Conservation (phyloP, 1,284 basidiomycete genomes). For the Cutaneotrichosporon cavernicola region DNA sequence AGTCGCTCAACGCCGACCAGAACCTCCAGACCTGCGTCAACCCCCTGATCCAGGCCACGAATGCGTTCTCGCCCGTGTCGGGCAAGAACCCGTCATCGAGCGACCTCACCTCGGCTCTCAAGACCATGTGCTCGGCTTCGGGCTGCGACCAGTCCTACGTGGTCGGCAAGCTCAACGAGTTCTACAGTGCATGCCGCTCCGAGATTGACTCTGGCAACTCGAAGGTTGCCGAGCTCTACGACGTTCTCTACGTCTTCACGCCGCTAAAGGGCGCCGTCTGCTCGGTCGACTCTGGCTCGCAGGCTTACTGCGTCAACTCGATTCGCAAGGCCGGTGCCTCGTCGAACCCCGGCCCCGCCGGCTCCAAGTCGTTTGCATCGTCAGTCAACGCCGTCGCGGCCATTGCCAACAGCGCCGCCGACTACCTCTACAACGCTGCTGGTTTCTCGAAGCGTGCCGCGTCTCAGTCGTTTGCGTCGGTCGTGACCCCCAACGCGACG, state of each 20-base stretch:
- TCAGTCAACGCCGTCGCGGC: neutral
- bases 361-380: neutral
- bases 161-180: conserved; percentile 63
- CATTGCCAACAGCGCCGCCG: conserved; percentile 34
- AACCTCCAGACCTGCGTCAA: conserved; percentile 63
- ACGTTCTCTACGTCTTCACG: conserved; percentile 68
- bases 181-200: conserved; percentile 65
- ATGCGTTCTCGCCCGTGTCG: conserved; percentile 60
- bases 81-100: conserved; percentile 58
- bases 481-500: conserved; percentile 64
- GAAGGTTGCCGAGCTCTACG: conserved; percentile 66
- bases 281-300: conserved; percentile 64
- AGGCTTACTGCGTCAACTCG: conserved; percentile 64
- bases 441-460: conserved; percentile 32
- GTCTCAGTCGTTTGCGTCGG: conserved; percentile 16
- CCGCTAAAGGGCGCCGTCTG: conserved; percentile 71
- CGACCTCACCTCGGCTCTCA: conserved; percentile 60
- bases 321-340: conserved; percentile 38
- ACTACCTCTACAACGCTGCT: conserved; percentile 44
- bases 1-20: conserved; percentile 63
- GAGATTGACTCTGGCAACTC: conserved; percentile 61
- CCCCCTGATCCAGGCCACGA: conserved; percentile 65
- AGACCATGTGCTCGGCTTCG: conserved; percentile 59
- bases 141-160: conserved; percentile 64
- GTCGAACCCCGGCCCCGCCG: conserved; percentile 19